These are phyloP conservation scores for Erythrophleum ivorense DNA, from an alignment of 331 rosid species.

Conservation along the genomic window DNA sequence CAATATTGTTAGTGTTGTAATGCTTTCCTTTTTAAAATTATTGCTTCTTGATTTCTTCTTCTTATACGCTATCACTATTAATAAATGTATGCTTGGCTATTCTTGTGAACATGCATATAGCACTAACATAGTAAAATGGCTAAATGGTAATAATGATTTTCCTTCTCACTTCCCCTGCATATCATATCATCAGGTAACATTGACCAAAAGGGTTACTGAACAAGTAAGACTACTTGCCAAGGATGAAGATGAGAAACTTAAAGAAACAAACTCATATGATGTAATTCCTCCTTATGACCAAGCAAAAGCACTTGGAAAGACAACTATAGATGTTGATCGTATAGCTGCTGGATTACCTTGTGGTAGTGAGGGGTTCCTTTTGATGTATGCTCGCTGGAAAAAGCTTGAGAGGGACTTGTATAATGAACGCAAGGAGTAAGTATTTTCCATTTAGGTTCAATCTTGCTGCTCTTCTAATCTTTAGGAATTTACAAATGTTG, in stretches of 20 bases:
- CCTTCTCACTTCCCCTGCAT: conserved; percentile 14
- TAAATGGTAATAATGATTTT: not conserved
- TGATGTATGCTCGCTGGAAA: conserved; percentile 98
- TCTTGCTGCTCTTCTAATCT: conserved; percentile 24
- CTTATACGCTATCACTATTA: not conserved
- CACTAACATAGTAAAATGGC: conserved; percentile 25
- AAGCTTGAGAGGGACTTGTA: conserved; percentile 94
- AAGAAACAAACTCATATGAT: conserved; percentile 69
- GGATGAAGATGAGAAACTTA: conserved; percentile 78
- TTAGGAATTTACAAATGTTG: conserved; percentile 7
- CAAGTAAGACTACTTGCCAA: conserved; percentile 88
- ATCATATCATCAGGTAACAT: conserved; percentile 58
- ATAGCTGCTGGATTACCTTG: conserved; percentile 98
- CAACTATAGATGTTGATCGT: conserved; percentile 88
- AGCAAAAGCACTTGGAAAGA: conserved; percentile 98
- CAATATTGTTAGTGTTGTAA: not conserved
- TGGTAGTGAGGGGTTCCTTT: conserved; percentile 96
- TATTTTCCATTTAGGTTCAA: conserved; percentile 28
- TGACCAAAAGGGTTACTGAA: conserved; percentile 93
- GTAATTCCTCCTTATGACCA: conserved; percentile 93
- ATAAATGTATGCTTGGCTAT: conserved; percentile 20
- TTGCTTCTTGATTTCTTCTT: conserved; percentile 25
- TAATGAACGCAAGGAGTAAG: conserved; percentile 93
- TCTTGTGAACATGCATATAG: conserved; percentile 23
- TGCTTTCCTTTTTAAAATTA: not conserved